Conservation (phyloP, 495 filamentous ascomycete genomes). For the Mycothermus thermophilus region DNA sequence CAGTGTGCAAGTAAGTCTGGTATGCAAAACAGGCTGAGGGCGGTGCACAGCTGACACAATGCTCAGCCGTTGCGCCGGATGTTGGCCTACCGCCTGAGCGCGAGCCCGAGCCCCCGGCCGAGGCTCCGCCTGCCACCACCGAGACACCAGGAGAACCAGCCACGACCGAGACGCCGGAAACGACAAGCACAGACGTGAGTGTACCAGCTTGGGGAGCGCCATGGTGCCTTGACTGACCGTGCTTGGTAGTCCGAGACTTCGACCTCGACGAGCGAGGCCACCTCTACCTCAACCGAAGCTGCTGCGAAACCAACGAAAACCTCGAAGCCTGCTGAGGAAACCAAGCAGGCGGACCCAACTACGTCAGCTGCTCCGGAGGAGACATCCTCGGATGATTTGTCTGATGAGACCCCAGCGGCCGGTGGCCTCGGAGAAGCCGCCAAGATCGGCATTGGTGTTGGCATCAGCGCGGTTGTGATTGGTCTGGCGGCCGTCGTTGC, state of each 20-base stretch:
- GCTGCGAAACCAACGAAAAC: too few species aligned
- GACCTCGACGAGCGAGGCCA: conserved; percentile 3
- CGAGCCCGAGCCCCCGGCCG: not conserved
- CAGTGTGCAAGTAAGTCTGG: conserved; percentile 25
- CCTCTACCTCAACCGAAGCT: conserved; percentile 3
- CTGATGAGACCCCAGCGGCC: conserved; percentile 5
- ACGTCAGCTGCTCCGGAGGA: conserved; percentile 1
- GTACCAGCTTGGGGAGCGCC: not conserved
- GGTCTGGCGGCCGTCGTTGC: conserved; percentile 15
- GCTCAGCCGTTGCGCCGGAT: too few species aligned
- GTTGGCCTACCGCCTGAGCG: not conserved
- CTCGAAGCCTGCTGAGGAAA: not conserved
- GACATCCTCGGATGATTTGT: conserved; percentile 8
- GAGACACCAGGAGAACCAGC: not conserved
- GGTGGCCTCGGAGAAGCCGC: conserved; percentile 20
- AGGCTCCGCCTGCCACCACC: conserved; percentile 8
- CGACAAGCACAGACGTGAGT: conserved; percentile 1
- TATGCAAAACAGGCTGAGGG: too few species aligned
- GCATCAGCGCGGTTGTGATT: conserved; percentile 21
- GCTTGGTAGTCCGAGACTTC: not conserved
- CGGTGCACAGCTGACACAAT: conserved; percentile 8
- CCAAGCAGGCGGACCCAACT: not conserved
- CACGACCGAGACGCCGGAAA: not conserved
- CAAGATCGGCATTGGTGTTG: conserved; percentile 32
- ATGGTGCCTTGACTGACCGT: not conserved